Conservation (phyloP, 352 stramenopile genomes). For the Phytophthora agathidicida region DNA sequence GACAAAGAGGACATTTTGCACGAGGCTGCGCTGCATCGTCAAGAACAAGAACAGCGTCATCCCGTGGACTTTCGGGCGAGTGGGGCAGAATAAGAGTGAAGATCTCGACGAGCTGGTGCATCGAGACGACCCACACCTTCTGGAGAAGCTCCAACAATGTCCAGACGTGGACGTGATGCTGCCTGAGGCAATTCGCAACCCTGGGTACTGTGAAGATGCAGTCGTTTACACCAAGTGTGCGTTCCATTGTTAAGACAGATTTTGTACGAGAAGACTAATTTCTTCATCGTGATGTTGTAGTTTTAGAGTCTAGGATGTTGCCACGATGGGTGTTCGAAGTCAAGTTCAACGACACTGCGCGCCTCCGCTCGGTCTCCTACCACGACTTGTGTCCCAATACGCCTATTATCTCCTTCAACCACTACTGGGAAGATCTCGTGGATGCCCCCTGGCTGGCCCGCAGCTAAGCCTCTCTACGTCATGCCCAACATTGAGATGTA, state of each 20-base stretch:
- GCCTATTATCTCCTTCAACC: constrained; percentile 57
- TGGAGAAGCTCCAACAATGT: constrained; percentile 53
- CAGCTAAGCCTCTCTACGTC: constrained; percentile 44
- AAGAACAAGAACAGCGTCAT: constrained; percentile 42
- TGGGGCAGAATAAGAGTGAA: constrained; percentile 1
- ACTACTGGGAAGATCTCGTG: constrained; percentile 51
- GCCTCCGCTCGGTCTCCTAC: constrained; percentile 40
- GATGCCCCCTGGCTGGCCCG: constrained; percentile 30
- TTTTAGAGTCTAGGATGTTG: constrained; percentile 47
- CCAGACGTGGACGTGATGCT: constrained; percentile 62
- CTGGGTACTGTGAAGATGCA: constrained; percentile 73
- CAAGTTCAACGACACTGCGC: constrained; percentile 27
- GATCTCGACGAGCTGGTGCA: constrained; percentile 25
- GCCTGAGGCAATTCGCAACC: constrained; percentile 40
- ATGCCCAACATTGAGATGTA: constrained; percentile 64
- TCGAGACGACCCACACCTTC: constrained; percentile 36
- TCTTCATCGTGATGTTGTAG: constrained; percentile 8
- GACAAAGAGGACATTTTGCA: constrained; percentile 39
- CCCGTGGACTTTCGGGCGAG: constrained; percentile 31
- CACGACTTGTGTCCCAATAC: constrained; percentile 56
- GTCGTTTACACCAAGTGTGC: constrained; percentile 64
- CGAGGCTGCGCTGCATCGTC: constrained; percentile 38
- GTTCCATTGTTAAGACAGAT: constrained; percentile 19
- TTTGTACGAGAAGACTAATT: too few species aligned
- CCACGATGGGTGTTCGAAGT: constrained; percentile 44